Conservation (phyloP, 1,284 basidiomycete genomes). For the Chalciporus sp. region DNA sequence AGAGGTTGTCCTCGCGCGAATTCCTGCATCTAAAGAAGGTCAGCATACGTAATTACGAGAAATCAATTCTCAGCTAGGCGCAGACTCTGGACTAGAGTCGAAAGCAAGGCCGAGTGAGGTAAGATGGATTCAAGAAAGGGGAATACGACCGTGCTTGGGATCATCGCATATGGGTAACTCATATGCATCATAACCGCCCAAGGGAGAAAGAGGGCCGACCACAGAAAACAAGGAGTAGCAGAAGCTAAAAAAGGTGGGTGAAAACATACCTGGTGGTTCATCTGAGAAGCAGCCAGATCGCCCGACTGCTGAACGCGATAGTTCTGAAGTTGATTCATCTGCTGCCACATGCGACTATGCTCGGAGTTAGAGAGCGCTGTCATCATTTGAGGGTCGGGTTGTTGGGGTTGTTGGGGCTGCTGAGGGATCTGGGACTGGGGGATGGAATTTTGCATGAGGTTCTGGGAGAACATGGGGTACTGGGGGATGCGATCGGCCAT, state of each 20-base stretch:
- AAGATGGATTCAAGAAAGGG: constrained; percentile 18
- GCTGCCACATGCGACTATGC: constrained; percentile 56
- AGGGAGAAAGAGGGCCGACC: constrained; percentile 15
- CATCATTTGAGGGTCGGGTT: constrained; percentile 42
- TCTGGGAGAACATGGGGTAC: constrained; percentile 51
- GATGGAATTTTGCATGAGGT: constrained; percentile 46
- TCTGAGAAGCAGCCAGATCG: constrained; percentile 43
- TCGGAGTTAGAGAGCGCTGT: constrained; percentile 48
- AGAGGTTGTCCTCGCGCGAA: constrained; percentile 45
- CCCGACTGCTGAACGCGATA: constrained; percentile 44
- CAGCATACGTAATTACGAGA: constrained; percentile 24
- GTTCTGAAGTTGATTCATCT: constrained; percentile 51
- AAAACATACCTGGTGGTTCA: constrained; percentile 50
- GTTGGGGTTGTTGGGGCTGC: constrained; percentile 41
- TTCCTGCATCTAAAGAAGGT: constrained; percentile 48
- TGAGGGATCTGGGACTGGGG: constrained; percentile 50
- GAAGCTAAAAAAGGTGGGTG: constrained; percentile 14
- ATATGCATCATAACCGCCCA: constrained; percentile 15
- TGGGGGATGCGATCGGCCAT: constrained; percentile 64
- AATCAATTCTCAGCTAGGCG: constrained; percentile 6
- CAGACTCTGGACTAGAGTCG: constrained; percentile 2
- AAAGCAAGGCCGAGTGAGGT: constrained; percentile 11
- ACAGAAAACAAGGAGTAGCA: constrained; percentile 10
- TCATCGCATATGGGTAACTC: constrained; percentile 17
- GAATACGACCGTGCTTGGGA: constrained; percentile 20